These are phyloP conservation scores for Catharanthus roseus DNA, from an alignment of 257 asterid genomes.

Conservation along the genomic window DNA sequence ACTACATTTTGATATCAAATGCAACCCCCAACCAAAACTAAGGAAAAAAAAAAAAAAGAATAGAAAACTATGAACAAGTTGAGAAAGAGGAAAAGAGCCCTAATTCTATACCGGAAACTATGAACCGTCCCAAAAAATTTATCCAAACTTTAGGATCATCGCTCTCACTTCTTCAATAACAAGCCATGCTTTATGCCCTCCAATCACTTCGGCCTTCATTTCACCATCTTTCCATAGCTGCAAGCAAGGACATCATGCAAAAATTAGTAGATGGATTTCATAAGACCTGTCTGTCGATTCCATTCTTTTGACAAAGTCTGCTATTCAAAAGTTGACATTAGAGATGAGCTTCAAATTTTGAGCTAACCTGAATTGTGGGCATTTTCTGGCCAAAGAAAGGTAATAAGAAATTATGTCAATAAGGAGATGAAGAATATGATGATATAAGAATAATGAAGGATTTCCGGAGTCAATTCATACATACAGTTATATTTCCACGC, in stretches of 20 bases:
- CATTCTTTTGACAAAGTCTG: background rate
- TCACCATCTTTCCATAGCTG: conserved; percentile 97
- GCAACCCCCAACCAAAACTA: no score
- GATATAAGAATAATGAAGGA: background rate
- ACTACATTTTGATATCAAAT: background rate
- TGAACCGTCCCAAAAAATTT: background rate
- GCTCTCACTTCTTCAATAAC: conserved; percentile 82
- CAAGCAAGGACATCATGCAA: background rate
- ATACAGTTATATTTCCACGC: conserved; percentile 79
- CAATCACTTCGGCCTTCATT: conserved; percentile 86
- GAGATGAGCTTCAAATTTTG: background rate
- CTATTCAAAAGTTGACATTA: background rate
- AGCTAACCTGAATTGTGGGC: conserved; percentile 96
- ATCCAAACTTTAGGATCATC: conserved; percentile 57
- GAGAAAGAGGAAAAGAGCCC: background rate
- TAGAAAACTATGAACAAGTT: background rate
- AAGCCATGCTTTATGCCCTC: conserved; percentile 97
- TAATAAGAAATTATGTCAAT: conserved; percentile 5
- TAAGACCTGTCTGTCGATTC: background rate
- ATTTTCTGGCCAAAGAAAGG: conserved; percentile 54
- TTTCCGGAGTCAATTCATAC: conserved; percentile 10
- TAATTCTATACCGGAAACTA: background rate
- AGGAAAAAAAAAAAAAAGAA: no score
- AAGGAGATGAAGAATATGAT: background rate
- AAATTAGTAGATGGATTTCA: background rate